Evolutionary conservation across 495 filamentous ascomycete genomes (phyloP).

Genomic region (Xylaria castorea): DNA sequence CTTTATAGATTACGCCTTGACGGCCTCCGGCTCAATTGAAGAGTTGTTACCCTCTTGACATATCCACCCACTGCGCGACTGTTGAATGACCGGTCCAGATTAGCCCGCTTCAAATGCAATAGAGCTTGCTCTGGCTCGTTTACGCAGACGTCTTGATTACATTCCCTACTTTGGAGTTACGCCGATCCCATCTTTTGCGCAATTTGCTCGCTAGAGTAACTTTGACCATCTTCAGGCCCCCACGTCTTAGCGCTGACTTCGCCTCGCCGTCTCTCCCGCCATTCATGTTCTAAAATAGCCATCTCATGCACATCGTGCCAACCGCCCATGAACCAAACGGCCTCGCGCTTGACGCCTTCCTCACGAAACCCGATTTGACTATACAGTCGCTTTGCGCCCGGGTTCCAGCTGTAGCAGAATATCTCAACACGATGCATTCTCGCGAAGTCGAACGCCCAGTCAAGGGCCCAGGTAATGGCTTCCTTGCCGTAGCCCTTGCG

Average conservation of each 20-base stretch:
- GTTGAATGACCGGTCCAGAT: neutral
- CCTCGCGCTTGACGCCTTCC: slow-evolving; percentile 52
- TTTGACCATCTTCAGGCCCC: slow-evolving; percentile 6
- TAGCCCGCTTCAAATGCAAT: neutral
- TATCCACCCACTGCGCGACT: neutral
- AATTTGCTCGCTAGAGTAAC: slow-evolving; percentile 8
- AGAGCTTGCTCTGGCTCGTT: neutral
- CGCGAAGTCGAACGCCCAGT: slow-evolving; percentile 52
- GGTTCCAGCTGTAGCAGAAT: slow-evolving; percentile 44
- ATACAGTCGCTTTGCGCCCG: slow-evolving; percentile 50
- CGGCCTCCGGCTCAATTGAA: slow-evolving; percentile 10
- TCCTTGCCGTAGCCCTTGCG: slow-evolving; percentile 56
- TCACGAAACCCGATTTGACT: slow-evolving; percentile 49
- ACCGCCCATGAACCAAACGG: slow-evolving; percentile 42
- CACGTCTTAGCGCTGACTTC: neutral
- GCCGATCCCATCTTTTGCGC: slow-evolving; percentile 18
- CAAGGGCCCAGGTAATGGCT: slow-evolving; percentile 54
- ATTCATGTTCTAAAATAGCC: slow-evolving; percentile 51
- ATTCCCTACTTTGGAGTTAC: neutral
- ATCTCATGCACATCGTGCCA: slow-evolving; percentile 50
- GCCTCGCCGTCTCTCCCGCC: neutral
- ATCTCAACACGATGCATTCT: slow-evolving; percentile 51
- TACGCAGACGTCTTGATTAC: neutral
- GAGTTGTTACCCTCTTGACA: neutral
- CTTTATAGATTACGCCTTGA: slow-evolving; percentile 2